A percentile compares a stretch with the other conserved stretches of the same genome.
These are phyloP conservation scores for Gastrodia elata DNA, from an alignment of 106 monocot species.

Conservation along the genomic window DNA sequence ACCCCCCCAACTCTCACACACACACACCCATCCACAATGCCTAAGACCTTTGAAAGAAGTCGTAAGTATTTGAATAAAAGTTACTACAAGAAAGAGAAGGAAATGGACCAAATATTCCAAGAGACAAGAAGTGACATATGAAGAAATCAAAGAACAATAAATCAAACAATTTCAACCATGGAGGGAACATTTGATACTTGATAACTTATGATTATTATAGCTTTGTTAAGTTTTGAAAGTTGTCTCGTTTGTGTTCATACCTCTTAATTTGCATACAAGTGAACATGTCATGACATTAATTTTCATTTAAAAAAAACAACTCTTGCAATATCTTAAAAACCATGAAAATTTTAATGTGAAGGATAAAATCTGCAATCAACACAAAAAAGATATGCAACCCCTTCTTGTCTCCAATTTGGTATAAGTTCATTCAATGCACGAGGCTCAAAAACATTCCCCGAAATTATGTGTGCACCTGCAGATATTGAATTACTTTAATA, in stretches of 20 bases:
- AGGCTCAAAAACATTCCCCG: conserved; percentile 89
- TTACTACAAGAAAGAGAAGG: too few relatives aligned
- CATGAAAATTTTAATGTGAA: not conserved
- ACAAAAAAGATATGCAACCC: conserved; percentile 27
- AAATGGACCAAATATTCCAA: too few relatives aligned
- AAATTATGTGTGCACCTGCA: conserved; percentile 89
- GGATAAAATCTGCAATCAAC: not conserved
- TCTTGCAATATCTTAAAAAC: not conserved
- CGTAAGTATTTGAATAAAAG: too few relatives aligned
- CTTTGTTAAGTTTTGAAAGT: too few relatives aligned
- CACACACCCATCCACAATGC: too few relatives aligned
- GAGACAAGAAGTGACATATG: too few relatives aligned
- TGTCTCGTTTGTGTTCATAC: not conserved
- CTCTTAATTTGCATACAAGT: not conserved
- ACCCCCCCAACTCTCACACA: too few relatives aligned
- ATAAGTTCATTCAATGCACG: conserved; percentile 91
- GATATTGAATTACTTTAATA: not conserved
- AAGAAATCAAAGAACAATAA: too few relatives aligned
- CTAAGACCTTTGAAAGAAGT: too few relatives aligned
- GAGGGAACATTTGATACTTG: too few relatives aligned
- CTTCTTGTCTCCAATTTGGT: conserved; percentile 72
- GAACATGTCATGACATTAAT: not conserved
- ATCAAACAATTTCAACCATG: too few relatives aligned
- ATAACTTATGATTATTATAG: too few relatives aligned
- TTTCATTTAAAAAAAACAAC: not conserved